phyloP scores from a whole-genome alignment of 2,329 filamentous ascomycete species.

The Aspergillus pseudonomiae region DNA sequence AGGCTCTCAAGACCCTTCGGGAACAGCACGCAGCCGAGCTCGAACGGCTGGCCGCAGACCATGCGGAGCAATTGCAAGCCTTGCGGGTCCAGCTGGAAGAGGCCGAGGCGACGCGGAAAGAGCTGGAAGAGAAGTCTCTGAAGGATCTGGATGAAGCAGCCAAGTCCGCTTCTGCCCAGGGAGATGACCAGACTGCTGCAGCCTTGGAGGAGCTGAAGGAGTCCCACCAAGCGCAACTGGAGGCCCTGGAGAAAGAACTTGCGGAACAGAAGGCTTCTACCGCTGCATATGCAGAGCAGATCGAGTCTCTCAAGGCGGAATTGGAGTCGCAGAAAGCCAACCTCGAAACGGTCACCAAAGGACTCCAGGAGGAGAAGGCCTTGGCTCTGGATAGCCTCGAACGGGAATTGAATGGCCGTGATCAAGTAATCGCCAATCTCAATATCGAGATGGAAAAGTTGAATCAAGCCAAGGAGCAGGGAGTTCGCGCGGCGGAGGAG shows the following conservation, averaged over 20 bases:
- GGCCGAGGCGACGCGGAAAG: constrained; percentile 39
- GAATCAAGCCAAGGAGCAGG: constrained; percentile 39
- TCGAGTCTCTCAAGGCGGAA: constrained; percentile 34
- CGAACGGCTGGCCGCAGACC: constrained; percentile 33
- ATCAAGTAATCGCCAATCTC: constrained; percentile 43
- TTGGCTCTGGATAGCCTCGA: constrained; percentile 33
- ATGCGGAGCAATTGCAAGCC: constrained; percentile 37
- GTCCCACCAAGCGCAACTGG: constrained; percentile 39
- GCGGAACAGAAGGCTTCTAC: constrained; percentile 36
- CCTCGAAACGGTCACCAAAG: constrained; percentile 31
- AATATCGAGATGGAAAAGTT: constrained; percentile 42
- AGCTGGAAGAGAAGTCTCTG: constrained; percentile 39
- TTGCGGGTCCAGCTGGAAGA: constrained; percentile 40
- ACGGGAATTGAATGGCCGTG: constrained; percentile 38
- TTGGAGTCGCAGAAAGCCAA: constrained; percentile 34
- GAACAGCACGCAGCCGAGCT: constrained; percentile 39
- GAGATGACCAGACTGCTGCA: constrained; percentile 38
- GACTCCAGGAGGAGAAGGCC: constrained; percentile 35
- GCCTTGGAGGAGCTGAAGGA: constrained; percentile 43
- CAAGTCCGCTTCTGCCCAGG: constrained; percentile 37
- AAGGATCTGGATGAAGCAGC: constrained; percentile 45
- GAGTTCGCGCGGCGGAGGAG: constrained; percentile 38
- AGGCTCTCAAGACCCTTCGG: constrained; percentile 28
- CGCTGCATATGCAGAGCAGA: constrained; percentile 31
- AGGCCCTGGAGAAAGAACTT: constrained; percentile 39